Percentiles rank a stretch among this genome's conserved stretches.
These are phyloP conservation scores for Nitzschia inconspicua DNA, from an alignment of 108 stramenopile species.

Conservation along the genomic window DNA sequence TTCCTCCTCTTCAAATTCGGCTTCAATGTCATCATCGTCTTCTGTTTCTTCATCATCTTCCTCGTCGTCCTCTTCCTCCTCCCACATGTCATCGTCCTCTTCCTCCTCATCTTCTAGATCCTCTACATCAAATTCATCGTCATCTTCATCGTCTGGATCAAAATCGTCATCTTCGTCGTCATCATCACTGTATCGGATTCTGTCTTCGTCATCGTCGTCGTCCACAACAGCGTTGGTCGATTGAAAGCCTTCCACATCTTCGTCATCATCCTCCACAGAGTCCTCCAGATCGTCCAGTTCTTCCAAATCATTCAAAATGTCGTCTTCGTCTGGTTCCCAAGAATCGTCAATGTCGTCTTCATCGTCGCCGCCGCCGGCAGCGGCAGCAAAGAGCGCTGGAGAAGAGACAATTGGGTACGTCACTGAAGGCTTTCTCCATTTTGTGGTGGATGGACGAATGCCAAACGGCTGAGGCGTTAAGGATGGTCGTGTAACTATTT, in stretches of 20 bases:
- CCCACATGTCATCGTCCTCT: conserved; percentile 4
- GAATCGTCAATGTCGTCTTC: conserved; percentile 13
- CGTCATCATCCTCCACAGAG: conserved; percentile 9
- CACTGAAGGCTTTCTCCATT: too few species aligned
- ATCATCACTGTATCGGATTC: not conserved
- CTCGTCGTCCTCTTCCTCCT: conserved; percentile 1
- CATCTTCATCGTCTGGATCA: conserved; percentile 8
- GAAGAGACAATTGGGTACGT: too few species aligned
- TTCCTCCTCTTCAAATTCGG: conserved; percentile 17
- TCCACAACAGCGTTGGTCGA: not conserved
- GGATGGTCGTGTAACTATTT: not conserved
- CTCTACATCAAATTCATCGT: conserved; percentile 2
- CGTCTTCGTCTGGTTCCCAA: conserved; percentile 15
- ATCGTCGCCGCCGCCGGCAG: not conserved
- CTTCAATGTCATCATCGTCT: conserved; percentile 4
- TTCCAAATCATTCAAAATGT: conserved; percentile 4
- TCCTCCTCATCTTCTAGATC: conserved; percentile 30
- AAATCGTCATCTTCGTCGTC: conserved; percentile 5
- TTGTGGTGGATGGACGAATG: not conserved
- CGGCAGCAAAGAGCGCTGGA: too few species aligned
- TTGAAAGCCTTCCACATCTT: conserved; percentile 15
- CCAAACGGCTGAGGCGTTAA: not conserved
- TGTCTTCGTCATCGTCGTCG: conserved; percentile 6
- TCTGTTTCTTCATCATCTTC: conserved; percentile 15
- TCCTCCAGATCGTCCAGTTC: conserved; percentile 17